Evolutionary conservation across 345 rosid genomes (phyloP).

Genomic region (Syzygium aromaticum): DNA sequence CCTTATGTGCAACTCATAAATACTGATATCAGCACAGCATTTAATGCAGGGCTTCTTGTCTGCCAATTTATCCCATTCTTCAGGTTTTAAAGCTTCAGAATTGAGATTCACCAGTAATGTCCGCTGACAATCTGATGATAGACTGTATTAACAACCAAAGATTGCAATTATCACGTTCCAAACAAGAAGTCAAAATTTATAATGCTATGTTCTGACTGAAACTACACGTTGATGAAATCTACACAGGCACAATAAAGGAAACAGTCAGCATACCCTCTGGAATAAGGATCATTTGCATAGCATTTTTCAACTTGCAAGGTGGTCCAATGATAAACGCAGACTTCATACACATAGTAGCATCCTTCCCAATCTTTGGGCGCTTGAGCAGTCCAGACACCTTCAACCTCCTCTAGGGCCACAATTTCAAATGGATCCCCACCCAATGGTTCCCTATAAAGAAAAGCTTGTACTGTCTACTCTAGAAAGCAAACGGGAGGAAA

Average conservation of each 20-base stretch:
- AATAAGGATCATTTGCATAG: conserved; percentile 93
- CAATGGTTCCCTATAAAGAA: conserved; percentile 38
- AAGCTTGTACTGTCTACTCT: conserved; percentile 53
- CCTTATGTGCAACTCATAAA: conserved; percentile 91
- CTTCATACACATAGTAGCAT: conserved; percentile 75
- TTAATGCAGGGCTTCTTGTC: conserved; percentile 50
- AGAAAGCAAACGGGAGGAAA: conserved; percentile 14
- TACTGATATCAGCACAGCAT: conserved; percentile 67
- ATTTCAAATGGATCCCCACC: conserved; percentile 44
- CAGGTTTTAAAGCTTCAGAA: conserved; percentile 56
- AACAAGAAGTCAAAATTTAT: not conserved
- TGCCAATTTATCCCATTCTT: conserved; percentile 72
- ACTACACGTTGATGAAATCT: conserved; percentile 8
- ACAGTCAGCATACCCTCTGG: conserved; percentile 63
- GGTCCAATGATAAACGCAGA: conserved; percentile 76
- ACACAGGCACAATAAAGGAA: conserved; percentile 3
- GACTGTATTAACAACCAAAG: conserved; percentile 43
- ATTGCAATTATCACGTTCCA: conserved; percentile 6
- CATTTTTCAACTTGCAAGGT: conserved; percentile 66
- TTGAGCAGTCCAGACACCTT: conserved; percentile 69
- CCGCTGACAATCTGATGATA: conserved; percentile 75
- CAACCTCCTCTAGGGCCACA: conserved; percentile 38
- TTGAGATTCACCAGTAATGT: conserved; percentile 64
- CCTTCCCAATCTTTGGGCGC: conserved; percentile 80
- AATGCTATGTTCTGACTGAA: conserved; percentile 6